Base-by-base conservation (phyloP, 345 rosid species). In the Populus tremula region DNA sequence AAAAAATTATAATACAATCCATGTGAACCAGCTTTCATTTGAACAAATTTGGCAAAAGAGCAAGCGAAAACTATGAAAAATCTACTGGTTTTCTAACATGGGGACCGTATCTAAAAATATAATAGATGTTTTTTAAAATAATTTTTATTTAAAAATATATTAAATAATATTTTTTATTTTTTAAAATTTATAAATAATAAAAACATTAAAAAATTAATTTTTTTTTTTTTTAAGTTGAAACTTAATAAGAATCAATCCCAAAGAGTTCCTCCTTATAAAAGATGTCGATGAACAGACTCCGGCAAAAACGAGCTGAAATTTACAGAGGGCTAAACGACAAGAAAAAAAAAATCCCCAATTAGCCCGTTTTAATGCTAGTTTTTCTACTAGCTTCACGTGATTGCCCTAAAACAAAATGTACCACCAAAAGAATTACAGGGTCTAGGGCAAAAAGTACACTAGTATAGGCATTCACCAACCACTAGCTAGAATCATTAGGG, bases 301-400 rank as follows among this genome's bases (percentile, higher is more conserved):
- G 61, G 25, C n/a, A 50, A 38, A 61, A 35, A 49, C n/a, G 18
- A 67, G 77, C 69, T 43, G 70, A 68, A 45, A 79, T 79, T 74
- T 79, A 74, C 78, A 79, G 78, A 18, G 68, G 35, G 66, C 65
- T 72, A 78, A 73, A 75, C 25, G 79, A 72, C 72, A 80, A 70
- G 68, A 73, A 36, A 31, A 36, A 39, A 5, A 41, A n/a, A 29
- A 70, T 71, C 70, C 84, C 56, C 56, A 31, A 13, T 21, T 35
- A 47, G 76, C 77, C 79, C 71, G 39, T 21, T 73, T 83, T 79
- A 47, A 3, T 20, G 1, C 59, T 20, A 18, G 85, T 83, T 76
- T 49, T 87, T 82, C 84, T 21, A 50, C 71, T 85, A 76, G 85
- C 77, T 83, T 82, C 90, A 84, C 87, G 91, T 86, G 93, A 88